Conservation (phyloP, 257 asterid species). For the Nicotiana paniculata region DNA sequence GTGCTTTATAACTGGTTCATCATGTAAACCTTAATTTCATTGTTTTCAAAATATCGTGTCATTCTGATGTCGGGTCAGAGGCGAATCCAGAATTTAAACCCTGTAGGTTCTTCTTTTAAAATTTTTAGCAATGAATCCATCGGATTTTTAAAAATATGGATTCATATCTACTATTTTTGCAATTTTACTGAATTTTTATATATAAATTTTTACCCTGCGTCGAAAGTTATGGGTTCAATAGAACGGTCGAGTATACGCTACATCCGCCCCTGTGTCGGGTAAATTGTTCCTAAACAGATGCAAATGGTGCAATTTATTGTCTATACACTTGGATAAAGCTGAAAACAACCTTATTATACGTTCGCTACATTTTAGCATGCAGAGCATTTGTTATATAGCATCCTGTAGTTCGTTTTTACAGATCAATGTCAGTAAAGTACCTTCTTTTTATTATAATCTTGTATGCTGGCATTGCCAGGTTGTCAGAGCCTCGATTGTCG, state of each 20-base stretch:
- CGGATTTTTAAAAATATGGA: no score
- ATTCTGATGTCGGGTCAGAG: no score
- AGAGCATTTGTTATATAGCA: neutral
- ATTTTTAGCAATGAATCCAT: no score
- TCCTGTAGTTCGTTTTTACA: neutral
- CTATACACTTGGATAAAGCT: neutral
- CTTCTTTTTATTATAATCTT: neutral
- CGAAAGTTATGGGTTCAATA: no score
- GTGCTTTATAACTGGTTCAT: neutral
- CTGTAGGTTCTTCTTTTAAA: no score
- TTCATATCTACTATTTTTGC: no score
- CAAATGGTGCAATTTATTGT: neutral
- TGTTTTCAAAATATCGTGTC: neutral
- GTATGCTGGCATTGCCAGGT: conserved; percentile 31
- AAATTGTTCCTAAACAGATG: neutral
- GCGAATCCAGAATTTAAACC: no score
- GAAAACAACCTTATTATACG: neutral
- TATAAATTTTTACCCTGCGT: no score
- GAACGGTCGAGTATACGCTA: no score
- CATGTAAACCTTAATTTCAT: neutral
- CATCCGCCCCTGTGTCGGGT: neutral
- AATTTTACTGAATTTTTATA: no score
- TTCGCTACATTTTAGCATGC: neutral
- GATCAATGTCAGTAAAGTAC: neutral
- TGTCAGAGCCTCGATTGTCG: conserved; percentile 46